Conservation (phyloP, 176 grass and related monocot genomes). For the Lolium rigidum region DNA sequence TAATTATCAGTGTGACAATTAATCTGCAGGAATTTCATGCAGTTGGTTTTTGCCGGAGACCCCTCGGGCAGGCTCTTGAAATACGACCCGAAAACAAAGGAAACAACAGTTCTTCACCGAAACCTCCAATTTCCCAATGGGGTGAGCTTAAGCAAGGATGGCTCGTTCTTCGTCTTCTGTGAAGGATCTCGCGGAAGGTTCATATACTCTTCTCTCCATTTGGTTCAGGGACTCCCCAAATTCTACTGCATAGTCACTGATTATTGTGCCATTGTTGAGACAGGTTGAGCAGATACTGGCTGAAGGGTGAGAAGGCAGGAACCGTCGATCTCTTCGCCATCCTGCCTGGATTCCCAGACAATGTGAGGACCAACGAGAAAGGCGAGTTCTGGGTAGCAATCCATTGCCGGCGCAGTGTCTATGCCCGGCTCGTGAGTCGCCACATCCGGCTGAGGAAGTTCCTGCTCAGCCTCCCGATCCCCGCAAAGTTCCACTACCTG, state of each 20-base stretch:
- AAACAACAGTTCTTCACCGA: constrained; percentile 76
- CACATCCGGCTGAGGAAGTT: constrained; percentile 67
- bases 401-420: constrained; percentile 64
- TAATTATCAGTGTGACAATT: neutral
- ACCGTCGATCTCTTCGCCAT: constrained; percentile 71
- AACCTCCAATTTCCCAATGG: constrained; percentile 91
- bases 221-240: neutral
- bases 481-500: constrained; percentile 76
- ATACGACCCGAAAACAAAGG: constrained; percentile 70
- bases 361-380: constrained; percentile 82
- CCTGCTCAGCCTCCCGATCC: constrained; percentile 79
- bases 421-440: constrained; percentile 56
- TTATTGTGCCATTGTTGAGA: constrained; percentile 1
- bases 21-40: constrained; percentile 81
- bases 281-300: constrained; percentile 88
- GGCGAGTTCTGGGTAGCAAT: constrained; percentile 98
- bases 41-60: constrained; percentile 79
- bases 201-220: constrained; percentile 7
- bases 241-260: neutral
- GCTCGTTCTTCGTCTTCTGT: constrained; percentile 87
- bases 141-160: constrained; percentile 87
- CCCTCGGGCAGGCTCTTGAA: constrained; percentile 91
- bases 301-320: constrained; percentile 91
- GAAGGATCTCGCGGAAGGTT: constrained; percentile 84
- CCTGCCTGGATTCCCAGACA: constrained; percentile 91